phyloP scores from a whole-genome alignment of 2,329 filamentous ascomycete species.

The Penicillium janthinellum region DNA sequence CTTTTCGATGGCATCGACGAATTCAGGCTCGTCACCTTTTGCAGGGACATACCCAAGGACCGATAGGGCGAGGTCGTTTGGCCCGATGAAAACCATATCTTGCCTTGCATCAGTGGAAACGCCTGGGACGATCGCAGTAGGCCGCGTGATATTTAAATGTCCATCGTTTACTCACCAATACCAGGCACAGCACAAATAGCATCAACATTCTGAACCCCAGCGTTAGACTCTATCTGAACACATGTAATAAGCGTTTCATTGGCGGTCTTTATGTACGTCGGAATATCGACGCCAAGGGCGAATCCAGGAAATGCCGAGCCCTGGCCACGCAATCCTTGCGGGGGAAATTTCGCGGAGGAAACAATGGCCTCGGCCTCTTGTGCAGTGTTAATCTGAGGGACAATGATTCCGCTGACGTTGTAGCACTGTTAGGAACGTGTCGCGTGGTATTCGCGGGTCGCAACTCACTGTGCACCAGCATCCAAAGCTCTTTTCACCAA shows the following conservation, averaged over 20 bases:
- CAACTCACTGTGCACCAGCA: constrained; percentile 30
- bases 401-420: constrained; percentile 52
- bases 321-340: constrained; percentile 30
- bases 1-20: constrained; percentile 61
- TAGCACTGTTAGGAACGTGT: too few relatives aligned
- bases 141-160: too few relatives aligned
- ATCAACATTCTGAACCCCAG: constrained; percentile 45
- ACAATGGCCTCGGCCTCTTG: constrained; percentile 42
- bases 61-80: constrained; percentile 40
- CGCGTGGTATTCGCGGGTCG: too few relatives aligned
- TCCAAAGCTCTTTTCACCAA: constrained; percentile 31
- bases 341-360: constrained; percentile 30
- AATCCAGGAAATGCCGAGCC: constrained; percentile 29
- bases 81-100: constrained; percentile 40
- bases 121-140: too few relatives aligned
- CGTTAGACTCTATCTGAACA: constrained; percentile 43
- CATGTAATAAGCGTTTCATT: constrained; percentile 37
- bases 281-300: constrained; percentile 33
- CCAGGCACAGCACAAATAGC: constrained; percentile 42
- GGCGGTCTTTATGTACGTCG: constrained; percentile 35
- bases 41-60: constrained; percentile 64
- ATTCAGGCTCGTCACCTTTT: constrained; percentile 54
- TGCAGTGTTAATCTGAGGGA: constrained; percentile 51
- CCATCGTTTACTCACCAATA: constrained; percentile 32
- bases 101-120: not conserved